Evolutionary conservation across 2,329 filamentous ascomycete species (phyloP).

Genomic region (Dactylellina haptotyla): DNA sequence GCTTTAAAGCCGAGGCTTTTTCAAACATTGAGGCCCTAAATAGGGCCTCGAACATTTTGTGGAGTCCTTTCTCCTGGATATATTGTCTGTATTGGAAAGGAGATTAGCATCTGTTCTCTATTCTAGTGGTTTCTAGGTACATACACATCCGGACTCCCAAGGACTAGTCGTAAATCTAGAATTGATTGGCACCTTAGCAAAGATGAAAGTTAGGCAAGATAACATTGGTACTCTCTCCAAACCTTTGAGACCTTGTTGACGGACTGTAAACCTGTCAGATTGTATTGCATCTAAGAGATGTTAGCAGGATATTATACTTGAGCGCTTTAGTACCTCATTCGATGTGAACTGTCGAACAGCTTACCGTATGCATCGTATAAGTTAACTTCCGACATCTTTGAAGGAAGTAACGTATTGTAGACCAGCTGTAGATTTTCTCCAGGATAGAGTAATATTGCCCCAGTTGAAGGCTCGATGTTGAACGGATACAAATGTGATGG

Average conservation of each 20-base stretch:
- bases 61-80: slow-evolving; percentile 80
- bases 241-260: slow-evolving; percentile 55
- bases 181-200: slow-evolving; percentile 3
- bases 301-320: background rate
- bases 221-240: background rate
- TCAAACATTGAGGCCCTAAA: slow-evolving; percentile 77
- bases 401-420: background rate
- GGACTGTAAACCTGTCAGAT: slow-evolving; percentile 55
- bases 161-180: slow-evolving; percentile 55
- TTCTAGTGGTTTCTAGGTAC: background rate
- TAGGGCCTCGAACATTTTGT: slow-evolving; percentile 81
- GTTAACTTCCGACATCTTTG: slow-evolving; percentile 46
- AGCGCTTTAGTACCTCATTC: background rate
- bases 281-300: slow-evolving; percentile 52
- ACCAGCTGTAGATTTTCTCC: background rate
- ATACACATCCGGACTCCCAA: slow-evolving; percentile 54
- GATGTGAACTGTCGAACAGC: background rate
- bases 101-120: slow-evolving; percentile 39
- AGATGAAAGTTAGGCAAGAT: background rate
- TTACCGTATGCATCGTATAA: slow-evolving; percentile 40
- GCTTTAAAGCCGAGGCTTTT: slow-evolving; percentile 71
- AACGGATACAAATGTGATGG: too few relatives aligned
- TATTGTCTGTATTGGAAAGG: slow-evolving; percentile 53
- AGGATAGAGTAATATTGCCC: too few relatives aligned
- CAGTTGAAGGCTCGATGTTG: too few relatives aligned